Base-by-base conservation (phyloP, 257 asterid species). In the Solanum pimpinellifolium region DNA sequence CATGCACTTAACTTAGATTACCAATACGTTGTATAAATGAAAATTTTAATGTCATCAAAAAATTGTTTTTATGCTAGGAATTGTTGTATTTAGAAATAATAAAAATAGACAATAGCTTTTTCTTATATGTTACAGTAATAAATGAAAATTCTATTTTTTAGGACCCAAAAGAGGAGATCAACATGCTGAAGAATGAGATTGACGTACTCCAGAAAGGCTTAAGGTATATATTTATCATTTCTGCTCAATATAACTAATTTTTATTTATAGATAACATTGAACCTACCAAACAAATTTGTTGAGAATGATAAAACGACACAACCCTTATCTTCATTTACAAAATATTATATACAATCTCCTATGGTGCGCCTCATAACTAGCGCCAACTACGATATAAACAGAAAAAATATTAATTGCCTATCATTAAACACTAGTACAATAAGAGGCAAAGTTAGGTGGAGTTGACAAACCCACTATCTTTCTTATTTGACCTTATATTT, bases 111-210 rank as follows among this genome's bases (percentile, higher is more conserved):
- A 3, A 12, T 41, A 75, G 52, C 41, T 75, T 75, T 52, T 39
- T 39, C 56, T 41, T 41, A 7, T 41, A 41, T 75, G 59, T 75
- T 47, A 29, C 77, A 31, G 11, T 41, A 41, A 47, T 80, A 68
- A 80, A 80, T 16, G 23, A 14, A 20, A 11, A 10, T 7, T 47
- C 10, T 29, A 6, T 29, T 29, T 47, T 47, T 42, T 88, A 96
- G 99, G 97, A 94, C 72, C 93, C 95, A 76, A 93, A 92, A 86
- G 95, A 92, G 76, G 98, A 96, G 94, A 89, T 95, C 56, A 88
- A 87, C 85, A 91, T 92, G 95, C 93, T 96, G 90, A 96, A 93
- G 95, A 91, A 92, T 88, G 99, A 96, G 93, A 92, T 95, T 90
- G 98, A 91, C 74, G 92, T 92, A 49, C 98, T 96, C 85, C 98